Evolutionary conservation across 2,329 filamentous ascomycete species (phyloP).

Genomic region (Colletotrichum trifolii): DNA sequence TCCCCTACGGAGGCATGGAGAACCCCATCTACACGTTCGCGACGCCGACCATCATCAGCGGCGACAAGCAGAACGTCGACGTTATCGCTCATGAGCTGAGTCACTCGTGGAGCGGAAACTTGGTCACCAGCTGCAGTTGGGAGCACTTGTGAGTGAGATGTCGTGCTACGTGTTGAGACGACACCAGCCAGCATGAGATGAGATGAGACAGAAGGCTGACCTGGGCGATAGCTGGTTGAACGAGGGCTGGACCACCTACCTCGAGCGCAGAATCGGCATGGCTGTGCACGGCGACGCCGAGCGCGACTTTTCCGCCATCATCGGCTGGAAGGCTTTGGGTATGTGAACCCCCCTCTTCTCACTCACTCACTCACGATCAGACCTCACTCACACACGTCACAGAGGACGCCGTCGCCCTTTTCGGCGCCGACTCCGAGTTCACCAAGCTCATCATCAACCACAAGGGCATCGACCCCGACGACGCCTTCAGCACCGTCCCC

Average conservation of each 20-base stretch:
- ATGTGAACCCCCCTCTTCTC: constrained; percentile 37
- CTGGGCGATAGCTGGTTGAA: constrained; percentile 68
- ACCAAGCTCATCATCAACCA: constrained; percentile 91
- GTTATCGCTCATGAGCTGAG: constrained; percentile 90
- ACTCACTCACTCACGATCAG: constrained; percentile 23
- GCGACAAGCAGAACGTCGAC: constrained; percentile 90
- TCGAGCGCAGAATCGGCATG: constrained; percentile 86
- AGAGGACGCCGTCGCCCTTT: constrained; percentile 82
- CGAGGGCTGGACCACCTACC: constrained; percentile 92
- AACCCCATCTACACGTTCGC: constrained; percentile 96
- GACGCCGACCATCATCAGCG: constrained; percentile 92
- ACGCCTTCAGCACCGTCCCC: constrained; percentile 90
- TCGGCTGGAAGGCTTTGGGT: constrained; percentile 90
- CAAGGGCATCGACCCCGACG: constrained; percentile 92
- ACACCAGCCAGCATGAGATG: too few relatives aligned
- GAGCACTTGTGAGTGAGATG: constrained; percentile 73
- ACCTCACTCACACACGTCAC: neutral
- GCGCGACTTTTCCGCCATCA: constrained; percentile 94
- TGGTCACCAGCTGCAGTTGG: constrained; percentile 83
- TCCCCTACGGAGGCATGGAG: constrained; percentile 91
- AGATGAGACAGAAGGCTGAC: constrained; percentile 4
- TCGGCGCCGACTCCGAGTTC: constrained; percentile 87
- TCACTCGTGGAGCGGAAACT: constrained; percentile 89
- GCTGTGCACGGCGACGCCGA: constrained; percentile 84
- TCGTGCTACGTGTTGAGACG: too few relatives aligned